A percentile compares a stretch with the other conserved stretches of the same genome.
phyloP scores from a whole-genome alignment of 768 basidiomycete genomes.

The Termitomyces heimii region DNA sequence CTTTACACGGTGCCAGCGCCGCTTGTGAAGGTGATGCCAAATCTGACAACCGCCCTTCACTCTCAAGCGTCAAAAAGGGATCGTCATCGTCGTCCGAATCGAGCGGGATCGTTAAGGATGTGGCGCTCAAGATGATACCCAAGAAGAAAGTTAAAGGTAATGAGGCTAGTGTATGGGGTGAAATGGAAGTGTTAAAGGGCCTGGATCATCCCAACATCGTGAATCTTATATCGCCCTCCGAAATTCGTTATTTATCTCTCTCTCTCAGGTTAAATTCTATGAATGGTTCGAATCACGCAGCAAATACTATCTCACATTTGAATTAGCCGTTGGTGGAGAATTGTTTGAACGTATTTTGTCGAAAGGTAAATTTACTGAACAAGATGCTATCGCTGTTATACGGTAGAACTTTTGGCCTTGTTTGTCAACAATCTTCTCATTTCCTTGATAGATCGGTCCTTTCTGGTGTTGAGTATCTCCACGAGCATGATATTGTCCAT shows the following conservation, averaged over 20 bases:
- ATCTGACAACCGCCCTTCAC: slow-evolving; percentile 16
- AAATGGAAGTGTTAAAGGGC: slow-evolving; percentile 90
- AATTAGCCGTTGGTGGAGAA: slow-evolving; percentile 92
- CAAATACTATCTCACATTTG: slow-evolving; percentile 95
- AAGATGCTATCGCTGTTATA: slow-evolving; percentile 77
- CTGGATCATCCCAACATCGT: slow-evolving; percentile 92
- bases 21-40: slow-evolving; percentile 14
- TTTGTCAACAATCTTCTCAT: neutral
- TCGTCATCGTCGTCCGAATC: slow-evolving; percentile 4
- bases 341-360: slow-evolving; percentile 85
- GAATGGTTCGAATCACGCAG: slow-evolving; percentile 94
- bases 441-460: slow-evolving; percentile 61
- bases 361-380: slow-evolving; percentile 90
- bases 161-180: slow-evolving; percentile 81
- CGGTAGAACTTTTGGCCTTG: slow-evolving; percentile 36
- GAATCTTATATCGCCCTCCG: slow-evolving; percentile 18
- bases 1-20: slow-evolving; percentile 53
- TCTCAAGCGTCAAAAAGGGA: slow-evolving; percentile 12
- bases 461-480: slow-evolving; percentile 85
- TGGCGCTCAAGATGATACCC: slow-evolving; percentile 85
- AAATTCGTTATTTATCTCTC: neutral
- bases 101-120: slow-evolving; percentile 53
- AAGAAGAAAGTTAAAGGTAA: slow-evolving; percentile 96
- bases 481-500: slow-evolving; percentile 91
- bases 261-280: slow-evolving; percentile 80